Base-by-base conservation (phyloP, 2,329 filamentous ascomycete species). In the Venturia effusa region DNA sequence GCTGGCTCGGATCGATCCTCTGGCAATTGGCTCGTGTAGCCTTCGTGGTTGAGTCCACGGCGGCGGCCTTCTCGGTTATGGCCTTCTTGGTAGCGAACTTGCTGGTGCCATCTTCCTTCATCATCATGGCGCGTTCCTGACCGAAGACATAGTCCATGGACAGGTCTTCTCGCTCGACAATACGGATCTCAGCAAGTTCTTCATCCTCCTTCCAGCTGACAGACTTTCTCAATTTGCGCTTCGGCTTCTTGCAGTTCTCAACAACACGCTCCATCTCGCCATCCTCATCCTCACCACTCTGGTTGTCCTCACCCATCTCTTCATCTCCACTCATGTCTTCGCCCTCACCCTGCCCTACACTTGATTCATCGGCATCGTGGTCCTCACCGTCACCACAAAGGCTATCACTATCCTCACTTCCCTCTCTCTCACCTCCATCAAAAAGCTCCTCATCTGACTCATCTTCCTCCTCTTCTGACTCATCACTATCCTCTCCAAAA, bases 401-500 rank as follows among this genome's bases (percentile, higher is more conserved):
- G 13, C 30, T 32, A n/a, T 34, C 51, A 57, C 30, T 34, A 34
- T 57, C 51, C 51, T 57, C 51, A 57, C 51, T 57, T 17, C n/a
- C 51, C 1, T 19, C 27, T 17, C 19, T 30, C 15, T 57, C 51
- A 11, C 15, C 30, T 2, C 30, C 51, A 57, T 34, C 30, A 34
- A 55, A 55, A 19, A 57, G 27, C 15, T 32, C 30, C 30, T 57
- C 51, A n/a, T 57, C 4, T 34, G 3, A 24, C 32, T 55, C 24
- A 17, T 32, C n/a, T 30, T 34, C 51, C 19, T 34, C 27, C 30
- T 34, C 51, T 22, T 15, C 51, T 1, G 32, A 27, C 27, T 19
- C 51, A 51, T 51, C 45, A 51, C 45, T 51, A 51, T 51, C 45
- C 22, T 51, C 45, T 13, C 45, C 45, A 51, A 51, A 51, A 51